Evolutionary conservation across 768 basidiomycete genomes (phyloP).

Genomic region (Mycena alexandri): DNA sequence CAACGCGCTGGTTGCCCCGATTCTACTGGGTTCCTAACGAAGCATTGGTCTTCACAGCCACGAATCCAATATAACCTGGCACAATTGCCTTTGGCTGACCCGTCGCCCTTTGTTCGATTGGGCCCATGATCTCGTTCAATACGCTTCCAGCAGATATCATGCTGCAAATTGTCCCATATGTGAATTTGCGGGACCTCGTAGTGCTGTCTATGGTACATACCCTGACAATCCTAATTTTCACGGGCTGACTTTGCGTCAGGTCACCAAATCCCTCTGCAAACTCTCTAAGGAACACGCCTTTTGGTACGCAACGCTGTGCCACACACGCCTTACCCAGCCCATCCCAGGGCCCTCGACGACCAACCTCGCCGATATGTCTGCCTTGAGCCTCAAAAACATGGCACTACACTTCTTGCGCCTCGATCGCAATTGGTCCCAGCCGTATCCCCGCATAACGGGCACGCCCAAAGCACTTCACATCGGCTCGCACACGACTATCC

Average conservation of each 20-base stretch:
- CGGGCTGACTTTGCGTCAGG: slow-evolving; percentile 32
- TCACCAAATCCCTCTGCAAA: slow-evolving; percentile 37
- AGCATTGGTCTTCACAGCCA: no score
- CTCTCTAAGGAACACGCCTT: slow-evolving; percentile 42
- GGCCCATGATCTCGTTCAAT: slow-evolving; percentile 12
- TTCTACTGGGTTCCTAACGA: no score
- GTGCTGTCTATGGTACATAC: slow-evolving; percentile 40
- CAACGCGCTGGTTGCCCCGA: no score
- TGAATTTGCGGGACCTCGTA: slow-evolving; percentile 41
- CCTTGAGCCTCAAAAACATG: slow-evolving; percentile 42
- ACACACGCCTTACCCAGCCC: slow-evolving; percentile 41
- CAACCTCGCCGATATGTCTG: slow-evolving; percentile 41
- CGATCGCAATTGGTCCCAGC: slow-evolving; percentile 45
- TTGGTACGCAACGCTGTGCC: slow-evolving; percentile 46
- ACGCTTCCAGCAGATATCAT: slow-evolving; percentile 43
- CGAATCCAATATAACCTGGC: no score
- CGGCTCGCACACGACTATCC: slow-evolving; percentile 20
- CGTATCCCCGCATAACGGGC: slow-evolving; percentile 37
- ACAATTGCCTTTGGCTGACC: no score
- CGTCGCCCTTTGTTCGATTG: no score
- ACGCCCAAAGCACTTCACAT: slow-evolving; percentile 33
- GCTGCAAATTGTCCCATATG: slow-evolving; percentile 39
- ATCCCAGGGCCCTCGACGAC: slow-evolving; percentile 46
- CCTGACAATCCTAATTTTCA: no score
- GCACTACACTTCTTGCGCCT: slow-evolving; percentile 46